phyloP scores from a whole-genome alignment of 495 filamentous ascomycete species.

The Penicillium cinerascens region DNA sequence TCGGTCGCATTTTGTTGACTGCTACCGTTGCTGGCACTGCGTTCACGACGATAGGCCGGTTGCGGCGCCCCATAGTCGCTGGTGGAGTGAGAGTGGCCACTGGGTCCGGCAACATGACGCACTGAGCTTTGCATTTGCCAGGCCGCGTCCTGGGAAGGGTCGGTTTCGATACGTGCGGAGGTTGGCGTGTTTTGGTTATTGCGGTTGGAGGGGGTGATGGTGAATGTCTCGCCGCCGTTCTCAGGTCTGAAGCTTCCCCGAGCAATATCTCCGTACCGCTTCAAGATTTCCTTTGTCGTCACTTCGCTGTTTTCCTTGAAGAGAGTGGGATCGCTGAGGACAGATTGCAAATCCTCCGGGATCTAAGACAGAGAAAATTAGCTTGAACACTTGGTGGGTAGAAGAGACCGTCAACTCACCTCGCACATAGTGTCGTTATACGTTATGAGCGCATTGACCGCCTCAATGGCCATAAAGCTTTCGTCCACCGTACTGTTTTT shows the following conservation, averaged over 20 bases:
- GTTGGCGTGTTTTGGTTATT: slow-evolving; percentile 35
- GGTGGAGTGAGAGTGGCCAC: slow-evolving; percentile 35
- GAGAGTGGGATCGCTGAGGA: slow-evolving; percentile 76
- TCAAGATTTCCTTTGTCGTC: slow-evolving; percentile 95
- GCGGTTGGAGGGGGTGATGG: slow-evolving; percentile 38
- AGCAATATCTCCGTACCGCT: slow-evolving; percentile 76
- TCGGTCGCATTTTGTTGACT: slow-evolving; percentile 36
- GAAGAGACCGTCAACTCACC: slow-evolving; percentile 52
- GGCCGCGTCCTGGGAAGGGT: slow-evolving; percentile 64
- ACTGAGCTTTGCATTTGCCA: slow-evolving; percentile 82
- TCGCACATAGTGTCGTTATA: slow-evolving; percentile 96
- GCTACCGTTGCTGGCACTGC: slow-evolving; percentile 41
- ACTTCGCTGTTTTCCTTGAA: slow-evolving; percentile 80
- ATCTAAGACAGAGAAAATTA: slow-evolving; percentile 54
- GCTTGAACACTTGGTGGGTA: background rate
- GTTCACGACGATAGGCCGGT: slow-evolving; percentile 33
- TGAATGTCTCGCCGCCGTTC: slow-evolving; percentile 54
- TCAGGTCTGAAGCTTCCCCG: slow-evolving; percentile 55
- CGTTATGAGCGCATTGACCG: slow-evolving; percentile 81
- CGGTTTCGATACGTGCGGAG: slow-evolving; percentile 68
- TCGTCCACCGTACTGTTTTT: slow-evolving; percentile 69
- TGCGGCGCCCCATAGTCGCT: slow-evolving; percentile 34
- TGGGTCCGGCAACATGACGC: slow-evolving; percentile 67
- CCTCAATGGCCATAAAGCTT: slow-evolving; percentile 89
- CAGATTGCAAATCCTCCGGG: slow-evolving; percentile 82